Conservation (phyloP, 345 rosid species). For the Psidium friedrichsthalianum region DNA sequence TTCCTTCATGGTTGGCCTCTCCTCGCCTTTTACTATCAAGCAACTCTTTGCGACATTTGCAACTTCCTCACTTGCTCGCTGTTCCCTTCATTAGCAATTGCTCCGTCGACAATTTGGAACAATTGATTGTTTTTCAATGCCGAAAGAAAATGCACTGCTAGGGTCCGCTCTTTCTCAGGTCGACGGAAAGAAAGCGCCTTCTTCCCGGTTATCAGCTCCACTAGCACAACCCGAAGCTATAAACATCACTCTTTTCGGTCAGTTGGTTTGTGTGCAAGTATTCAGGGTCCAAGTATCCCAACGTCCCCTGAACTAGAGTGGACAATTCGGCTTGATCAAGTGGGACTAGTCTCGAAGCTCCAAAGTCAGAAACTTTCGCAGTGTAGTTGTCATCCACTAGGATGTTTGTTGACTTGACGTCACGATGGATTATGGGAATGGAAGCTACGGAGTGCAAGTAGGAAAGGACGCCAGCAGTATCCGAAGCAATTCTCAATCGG, state of each 20-base stretch:
- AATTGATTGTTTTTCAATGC: conserved; percentile 10
- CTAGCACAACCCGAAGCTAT: conserved; percentile 28
- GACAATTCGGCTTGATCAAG: conserved; percentile 26
- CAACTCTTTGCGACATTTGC: conserved; percentile 14
- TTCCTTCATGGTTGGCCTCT: conserved; percentile 27
- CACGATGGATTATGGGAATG: conserved; percentile 26
- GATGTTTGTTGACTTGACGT: conserved; percentile 31
- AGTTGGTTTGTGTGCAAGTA: conserved; percentile 15
- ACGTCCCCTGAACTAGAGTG: conserved; percentile 31
- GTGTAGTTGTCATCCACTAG: conserved; percentile 23
- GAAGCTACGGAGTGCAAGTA: conserved; percentile 26
- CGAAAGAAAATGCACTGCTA: conserved; percentile 12
- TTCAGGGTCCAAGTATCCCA: conserved; percentile 38
- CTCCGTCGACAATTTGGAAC: conserved; percentile 11
- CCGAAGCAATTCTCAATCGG: conserved; percentile 22
- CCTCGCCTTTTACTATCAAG: conserved; percentile 17
- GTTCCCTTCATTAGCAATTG: not conserved
- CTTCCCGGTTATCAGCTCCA: conserved; percentile 25
- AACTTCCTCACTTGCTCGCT: conserved; percentile 7
- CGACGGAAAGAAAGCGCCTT: conserved; percentile 5
- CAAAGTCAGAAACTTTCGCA: conserved; percentile 38
- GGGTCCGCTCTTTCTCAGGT: conserved; percentile 12
- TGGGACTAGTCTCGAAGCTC: conserved; percentile 32
- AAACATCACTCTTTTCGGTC: conserved; percentile 36
- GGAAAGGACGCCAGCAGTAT: conserved; percentile 19